phyloP scores from a whole-genome alignment of 352 stramenopile species.

The Globisporangium camurandrum region DNA sequence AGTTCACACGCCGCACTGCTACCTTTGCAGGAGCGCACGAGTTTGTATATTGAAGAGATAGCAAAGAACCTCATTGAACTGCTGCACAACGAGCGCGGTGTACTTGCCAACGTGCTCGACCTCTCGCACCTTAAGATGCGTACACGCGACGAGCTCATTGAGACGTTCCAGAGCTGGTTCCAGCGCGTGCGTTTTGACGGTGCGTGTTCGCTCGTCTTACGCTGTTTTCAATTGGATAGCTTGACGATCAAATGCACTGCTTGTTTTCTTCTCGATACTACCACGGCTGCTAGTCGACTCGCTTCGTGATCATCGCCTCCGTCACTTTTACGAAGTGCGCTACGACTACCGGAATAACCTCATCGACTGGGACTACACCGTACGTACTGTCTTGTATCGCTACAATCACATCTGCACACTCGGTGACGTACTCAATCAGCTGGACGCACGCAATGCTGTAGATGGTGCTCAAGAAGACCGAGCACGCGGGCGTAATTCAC shows the following conservation, averaged over 20 bases:
- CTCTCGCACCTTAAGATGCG: conserved; percentile 87
- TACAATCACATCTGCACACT: too few relatives aligned
- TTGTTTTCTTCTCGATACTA: background rate
- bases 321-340: conserved; percentile 87
- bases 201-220: too few relatives aligned
- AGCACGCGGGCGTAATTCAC: conserved; percentile 90
- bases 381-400: conserved; percentile 9
- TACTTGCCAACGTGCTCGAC: conserved; percentile 64
- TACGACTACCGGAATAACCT: conserved; percentile 91
- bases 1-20: too few relatives aligned
- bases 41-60: conserved; percentile 74
- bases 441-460: conserved; percentile 11
- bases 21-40: conserved; percentile 81
- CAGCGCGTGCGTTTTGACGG: conserved; percentile 65
- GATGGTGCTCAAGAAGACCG: conserved; percentile 80
- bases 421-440: background rate
- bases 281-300: conserved; percentile 32
- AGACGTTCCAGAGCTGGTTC: conserved; percentile 81
- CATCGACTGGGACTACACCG: conserved; percentile 94
- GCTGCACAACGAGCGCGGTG: conserved; percentile 56
- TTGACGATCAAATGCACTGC: background rate
- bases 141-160: conserved; percentile 83
- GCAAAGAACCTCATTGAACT: conserved; percentile 62
- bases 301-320: conserved; percentile 83
- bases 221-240: too few relatives aligned